Conservation (phyloP, 768 basidiomycete genomes). For the Boletus vermiculosoides region DNA sequence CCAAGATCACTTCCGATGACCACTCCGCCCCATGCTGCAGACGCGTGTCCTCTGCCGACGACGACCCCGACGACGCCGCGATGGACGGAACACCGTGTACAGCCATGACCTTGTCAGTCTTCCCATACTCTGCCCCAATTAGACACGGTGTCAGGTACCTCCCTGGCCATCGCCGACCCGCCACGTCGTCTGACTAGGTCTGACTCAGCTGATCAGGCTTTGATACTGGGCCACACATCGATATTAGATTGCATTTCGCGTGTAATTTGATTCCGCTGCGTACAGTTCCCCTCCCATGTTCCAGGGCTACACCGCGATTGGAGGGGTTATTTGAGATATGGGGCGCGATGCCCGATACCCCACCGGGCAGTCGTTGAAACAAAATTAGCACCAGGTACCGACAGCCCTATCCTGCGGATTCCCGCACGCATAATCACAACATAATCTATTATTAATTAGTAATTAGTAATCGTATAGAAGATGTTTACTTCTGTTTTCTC, state of each 20-base stretch:
- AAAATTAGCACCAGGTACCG: conserved; percentile 5
- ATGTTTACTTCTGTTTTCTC: conserved; percentile 20
- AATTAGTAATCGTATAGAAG: background rate
- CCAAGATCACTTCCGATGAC: background rate
- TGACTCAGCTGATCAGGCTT: conserved; percentile 1
- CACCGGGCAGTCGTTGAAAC: background rate
- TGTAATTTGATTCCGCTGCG: background rate
- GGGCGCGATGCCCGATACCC: background rate
- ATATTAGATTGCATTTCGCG: conserved; percentile 8
- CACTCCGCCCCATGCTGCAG: background rate
- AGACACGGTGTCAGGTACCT: conserved; percentile 19
- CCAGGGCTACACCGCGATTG: conserved; percentile 5
- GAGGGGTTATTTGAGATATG: background rate
- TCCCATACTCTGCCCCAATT: conserved; percentile 15
- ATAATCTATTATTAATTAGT: background rate
- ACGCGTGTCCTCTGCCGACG: conserved; percentile 17
- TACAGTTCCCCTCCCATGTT: background rate
- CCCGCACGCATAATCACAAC: too few species aligned
- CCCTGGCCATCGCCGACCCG: conserved; percentile 18
- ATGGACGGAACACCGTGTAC: conserved; percentile 4
- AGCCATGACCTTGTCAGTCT: conserved; percentile 1
- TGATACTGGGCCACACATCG: conserved; percentile 13
- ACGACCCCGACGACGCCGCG: background rate
- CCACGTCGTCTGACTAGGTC: conserved; percentile 11
- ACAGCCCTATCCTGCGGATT: background rate